phyloP scores from a whole-genome alignment of 352 stramenopile species.

The Plasmopara muralis region DNA sequence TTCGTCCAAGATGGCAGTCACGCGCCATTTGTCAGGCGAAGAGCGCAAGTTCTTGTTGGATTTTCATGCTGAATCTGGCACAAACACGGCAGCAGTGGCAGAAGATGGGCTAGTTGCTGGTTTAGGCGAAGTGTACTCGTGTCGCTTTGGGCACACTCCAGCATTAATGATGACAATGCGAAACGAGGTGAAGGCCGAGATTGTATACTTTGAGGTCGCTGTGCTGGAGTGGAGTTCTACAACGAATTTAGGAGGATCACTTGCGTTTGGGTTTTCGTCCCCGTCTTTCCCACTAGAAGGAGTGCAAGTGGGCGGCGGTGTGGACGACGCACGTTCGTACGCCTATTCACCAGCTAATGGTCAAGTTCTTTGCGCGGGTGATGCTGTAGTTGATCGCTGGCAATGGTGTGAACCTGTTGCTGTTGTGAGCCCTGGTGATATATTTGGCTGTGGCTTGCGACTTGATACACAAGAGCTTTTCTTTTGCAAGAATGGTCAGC shows the following conservation, averaged over 20 bases:
- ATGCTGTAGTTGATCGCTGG: conserved; percentile 56
- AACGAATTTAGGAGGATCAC: conserved; percentile 18
- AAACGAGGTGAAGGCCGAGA: conserved; percentile 59
- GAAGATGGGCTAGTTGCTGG: conserved; percentile 10
- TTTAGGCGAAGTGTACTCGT: conserved; percentile 39
- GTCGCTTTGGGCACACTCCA: conserved; percentile 75
- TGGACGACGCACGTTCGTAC: conserved; percentile 43
- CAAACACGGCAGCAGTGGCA: conserved; percentile 14
- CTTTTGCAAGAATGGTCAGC: conserved; percentile 79
- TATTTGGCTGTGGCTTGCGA: conserved; percentile 73
- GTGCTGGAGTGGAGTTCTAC: conserved; percentile 52
- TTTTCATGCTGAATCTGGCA: conserved; percentile 43
- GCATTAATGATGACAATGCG: conserved; percentile 66
- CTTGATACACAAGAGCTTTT: conserved; percentile 81
- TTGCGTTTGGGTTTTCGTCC: conserved; percentile 62
- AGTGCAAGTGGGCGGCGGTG: conserved; percentile 39
- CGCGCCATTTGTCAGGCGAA: conserved; percentile 62
- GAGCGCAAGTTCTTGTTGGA: conserved; percentile 73
- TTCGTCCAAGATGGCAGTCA: conserved; percentile 73
- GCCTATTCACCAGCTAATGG: conserved; percentile 61
- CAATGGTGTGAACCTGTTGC: conserved; percentile 54
- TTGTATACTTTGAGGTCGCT: conserved; percentile 80
- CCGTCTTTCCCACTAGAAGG: conserved; percentile 67
- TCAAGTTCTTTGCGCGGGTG: conserved; percentile 50
- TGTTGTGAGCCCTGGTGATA: conserved; percentile 45